These are phyloP conservation scores for Rhynchospora breviuscula DNA, from an alignment of 176 grass and related monocot species.

Conservation along the genomic window DNA sequence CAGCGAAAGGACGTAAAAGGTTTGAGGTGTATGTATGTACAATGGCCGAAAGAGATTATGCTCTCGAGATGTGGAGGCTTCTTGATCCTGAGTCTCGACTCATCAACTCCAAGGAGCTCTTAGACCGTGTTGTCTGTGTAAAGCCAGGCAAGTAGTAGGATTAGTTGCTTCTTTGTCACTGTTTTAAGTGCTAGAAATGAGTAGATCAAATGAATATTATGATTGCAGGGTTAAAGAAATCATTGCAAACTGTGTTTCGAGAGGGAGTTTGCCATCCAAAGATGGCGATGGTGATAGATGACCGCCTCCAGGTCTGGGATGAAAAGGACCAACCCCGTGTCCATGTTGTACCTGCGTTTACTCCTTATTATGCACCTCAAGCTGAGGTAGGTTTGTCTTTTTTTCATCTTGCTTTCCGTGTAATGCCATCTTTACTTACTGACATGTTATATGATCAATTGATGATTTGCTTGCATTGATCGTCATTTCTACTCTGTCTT, in stretches of 20 bases:
- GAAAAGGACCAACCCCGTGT: conserved; percentile 94
- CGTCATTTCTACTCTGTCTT: conserved; percentile 17
- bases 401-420: conserved; percentile 10
- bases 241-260: conserved; percentile 81
- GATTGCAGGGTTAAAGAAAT: conserved; percentile 60
- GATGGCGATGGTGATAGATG: conserved; percentile 99
- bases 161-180: neutral
- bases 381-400: conserved; percentile 61
- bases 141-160: conserved; percentile 62
- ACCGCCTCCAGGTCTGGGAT: conserved; percentile 85
- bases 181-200: neutral
- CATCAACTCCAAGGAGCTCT: conserved; percentile 59
- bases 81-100: conserved; percentile 83
- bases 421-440: neutral
- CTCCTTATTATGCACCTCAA: conserved; percentile 92
- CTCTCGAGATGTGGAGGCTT: conserved; percentile 98
- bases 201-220: neutral
- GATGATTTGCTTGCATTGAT: neutral
- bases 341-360: conserved; percentile 92
- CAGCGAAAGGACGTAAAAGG: conserved; percentile 80
- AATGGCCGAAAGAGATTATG: conserved; percentile 97
- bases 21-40: conserved; percentile 99
- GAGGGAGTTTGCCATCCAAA: conserved; percentile 84
- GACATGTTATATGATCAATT: neutral
- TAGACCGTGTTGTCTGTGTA: conserved; percentile 73